Percentiles rank a stretch among this genome's conserved stretches.
Evolutionary conservation across 495 filamentous ascomycete genomes (phyloP).

Genomic region (Talaromyces stipitatus): DNA sequence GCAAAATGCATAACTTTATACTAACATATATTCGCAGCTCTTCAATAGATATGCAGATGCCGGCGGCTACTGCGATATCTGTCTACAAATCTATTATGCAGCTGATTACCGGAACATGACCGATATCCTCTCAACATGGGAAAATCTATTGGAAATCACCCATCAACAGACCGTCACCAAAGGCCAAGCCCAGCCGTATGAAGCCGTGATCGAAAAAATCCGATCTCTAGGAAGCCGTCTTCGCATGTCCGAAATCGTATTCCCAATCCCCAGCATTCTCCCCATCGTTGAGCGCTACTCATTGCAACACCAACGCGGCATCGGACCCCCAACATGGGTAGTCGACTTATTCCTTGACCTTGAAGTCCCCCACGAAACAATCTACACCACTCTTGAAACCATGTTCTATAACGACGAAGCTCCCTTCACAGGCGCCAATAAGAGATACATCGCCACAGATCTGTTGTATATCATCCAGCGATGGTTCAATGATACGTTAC

Average conservation of each 20-base stretch:
- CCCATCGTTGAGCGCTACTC: constrained; percentile 74
- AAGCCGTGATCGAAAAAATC: constrained; percentile 65
- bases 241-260: constrained; percentile 68
- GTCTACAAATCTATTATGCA: constrained; percentile 78
- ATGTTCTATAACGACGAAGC: constrained; percentile 79
- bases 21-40: constrained; percentile 43
- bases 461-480: constrained; percentile 51
- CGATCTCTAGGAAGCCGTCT: constrained; percentile 72
- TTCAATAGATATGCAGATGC: constrained; percentile 87
- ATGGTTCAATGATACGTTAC: constrained; percentile 57
- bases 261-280: constrained; percentile 58
- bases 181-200: constrained; percentile 60
- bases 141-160: constrained; percentile 62
- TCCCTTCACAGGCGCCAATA: constrained; percentile 66
- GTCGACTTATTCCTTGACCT: constrained; percentile 73
- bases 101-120: constrained; percentile 81
- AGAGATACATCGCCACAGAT: constrained; percentile 51
- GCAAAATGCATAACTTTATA: not conserved
- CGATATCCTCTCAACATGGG: constrained; percentile 78
- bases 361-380: constrained; percentile 62
- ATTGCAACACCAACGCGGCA: constrained; percentile 59
- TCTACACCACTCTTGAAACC: constrained; percentile 69
- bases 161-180: constrained; percentile 54
- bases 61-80: constrained; percentile 85
- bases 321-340: constrained; percentile 69